Base-by-base conservation (phyloP, 1,139 yeast genomes). In the Geotrichum australiense region DNA sequence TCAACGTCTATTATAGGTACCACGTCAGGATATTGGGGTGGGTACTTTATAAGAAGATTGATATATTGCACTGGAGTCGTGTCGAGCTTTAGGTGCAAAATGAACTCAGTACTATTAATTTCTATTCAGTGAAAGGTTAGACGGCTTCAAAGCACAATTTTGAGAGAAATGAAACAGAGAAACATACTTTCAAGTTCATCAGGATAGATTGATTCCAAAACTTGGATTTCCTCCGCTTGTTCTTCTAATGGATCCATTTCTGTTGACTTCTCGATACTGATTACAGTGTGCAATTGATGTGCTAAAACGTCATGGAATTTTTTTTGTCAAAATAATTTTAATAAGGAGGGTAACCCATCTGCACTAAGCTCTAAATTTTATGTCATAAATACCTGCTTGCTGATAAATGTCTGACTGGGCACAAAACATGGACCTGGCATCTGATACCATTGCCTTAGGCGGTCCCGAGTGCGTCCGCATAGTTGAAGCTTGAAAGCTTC, bases 151-250 rank as follows among this genome's bases (percentile, higher is more conserved):
- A 19, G 10, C 14, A 20, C n/a, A 56, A 47, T 12, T 47, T 48
- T 12, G 61, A 62, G 37, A n/a, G n/a, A n/a, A n/a, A n/a, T 53
- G 57, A 11, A 43, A 48, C 12, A 37, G 30, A 23, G 46, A 47
- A 7, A 54, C 48, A 39, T 51, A 37, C 68, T 53, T 12, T 59
- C 65, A 32, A 91, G 64, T 59, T 91, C 97, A 59, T 87, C 96
- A 2, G 97, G 97, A 58, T 89, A 91, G 46, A 91, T 91, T 19
- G 94, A 80, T 60, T 84, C 80, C 47, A 91, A 71, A 30, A 87
- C 61, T 20, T 84, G 94, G 35, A 85, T 62, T 58, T 85, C 95
- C 61, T 84, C 91, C 28, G 57, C 58, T 56, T 84, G 94, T 59
- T 84, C 94, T 60, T 81, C 93, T 39, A 36, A 21, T 8, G 44